phyloP scores from a whole-genome alignment of 371 early-diverging fungal species.

The Parasitella parasitica region DNA sequence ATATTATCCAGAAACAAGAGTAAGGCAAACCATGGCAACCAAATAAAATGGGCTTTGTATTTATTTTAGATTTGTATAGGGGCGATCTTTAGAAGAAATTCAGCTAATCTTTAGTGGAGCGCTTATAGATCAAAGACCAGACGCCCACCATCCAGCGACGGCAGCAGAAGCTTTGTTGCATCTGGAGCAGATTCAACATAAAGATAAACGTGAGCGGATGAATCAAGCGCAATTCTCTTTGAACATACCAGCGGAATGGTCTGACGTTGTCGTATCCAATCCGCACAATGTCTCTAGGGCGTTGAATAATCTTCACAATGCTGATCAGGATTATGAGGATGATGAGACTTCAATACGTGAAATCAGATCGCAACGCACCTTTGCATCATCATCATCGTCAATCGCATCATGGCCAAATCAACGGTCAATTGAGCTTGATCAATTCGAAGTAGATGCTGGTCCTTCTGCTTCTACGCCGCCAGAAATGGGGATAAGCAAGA shows the following conservation, averaged over 20 bases:
- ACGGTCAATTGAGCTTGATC: neutral
- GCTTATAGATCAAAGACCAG: conserved; percentile 38
- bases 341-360: neutral
- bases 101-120: conserved; percentile 51
- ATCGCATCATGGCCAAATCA: neutral
- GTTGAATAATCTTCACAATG: neutral
- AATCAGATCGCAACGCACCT: neutral
- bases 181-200: conserved; percentile 26
- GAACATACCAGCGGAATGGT: conserved; percentile 11
- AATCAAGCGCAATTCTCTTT: neutral
- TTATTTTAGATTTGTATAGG: neutral
- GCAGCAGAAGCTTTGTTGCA: conserved; percentile 43
- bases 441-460: neutral
- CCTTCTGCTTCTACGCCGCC: neutral
- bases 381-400: neutral
- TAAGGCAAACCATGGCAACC: conserved; percentile 12
- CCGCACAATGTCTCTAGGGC: conserved; percentile 14
- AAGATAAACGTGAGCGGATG: conserved; percentile 13
- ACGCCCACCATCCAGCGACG: conserved; percentile 52
- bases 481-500: neutral
- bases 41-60: too few relatives aligned
- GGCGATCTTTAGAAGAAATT: conserved; percentile 46
- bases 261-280: conserved; percentile 6
- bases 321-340: neutral
- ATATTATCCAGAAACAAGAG: conserved; percentile 77